A percentile compares a stretch with the other conserved stretches of the same genome.
phyloP scores from a whole-genome alignment of 2,329 filamentous ascomycete genomes.

The Fusarium sp. region DNA sequence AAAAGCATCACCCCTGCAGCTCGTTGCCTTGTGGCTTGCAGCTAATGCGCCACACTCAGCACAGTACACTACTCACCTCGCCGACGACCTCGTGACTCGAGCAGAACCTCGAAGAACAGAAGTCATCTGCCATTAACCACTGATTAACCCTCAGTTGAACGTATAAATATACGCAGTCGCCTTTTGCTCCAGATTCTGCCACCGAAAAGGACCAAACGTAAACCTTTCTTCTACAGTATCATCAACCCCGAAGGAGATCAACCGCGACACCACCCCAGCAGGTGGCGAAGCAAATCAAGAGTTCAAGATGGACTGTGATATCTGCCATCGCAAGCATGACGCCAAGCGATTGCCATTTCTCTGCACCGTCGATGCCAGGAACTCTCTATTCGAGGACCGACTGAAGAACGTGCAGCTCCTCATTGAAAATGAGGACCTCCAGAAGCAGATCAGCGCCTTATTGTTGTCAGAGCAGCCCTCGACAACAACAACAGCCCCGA shows the following conservation, averaged over 20 bases:
- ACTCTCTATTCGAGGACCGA: slow-evolving; percentile 73
- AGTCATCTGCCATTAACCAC: slow-evolving; percentile 43
- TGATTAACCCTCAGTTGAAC: slow-evolving; percentile 19
- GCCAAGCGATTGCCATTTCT: slow-evolving; percentile 71
- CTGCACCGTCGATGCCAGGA: slow-evolving; percentile 78
- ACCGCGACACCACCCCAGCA: slow-evolving; percentile 2
- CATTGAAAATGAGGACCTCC: slow-evolving; percentile 71
- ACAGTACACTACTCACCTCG: slow-evolving; percentile 18
- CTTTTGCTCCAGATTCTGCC: not conserved
- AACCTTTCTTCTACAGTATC: slow-evolving; percentile 3
- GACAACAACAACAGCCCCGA: slow-evolving; percentile 18
- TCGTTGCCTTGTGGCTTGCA: slow-evolving; percentile 44
- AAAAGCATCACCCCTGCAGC: slow-evolving; percentile 13
- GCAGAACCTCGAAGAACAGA: slow-evolving; percentile 37
- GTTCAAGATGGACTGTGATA: slow-evolving; percentile 74
- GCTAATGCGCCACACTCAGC: slow-evolving; percentile 38
- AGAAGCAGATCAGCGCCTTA: slow-evolving; percentile 61
- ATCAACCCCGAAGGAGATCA: slow-evolving; percentile 7
- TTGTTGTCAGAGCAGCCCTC: slow-evolving; percentile 42
- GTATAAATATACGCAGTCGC: slow-evolving; percentile 25
- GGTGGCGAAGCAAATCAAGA: slow-evolving; percentile 18
- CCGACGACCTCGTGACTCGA: slow-evolving; percentile 43
- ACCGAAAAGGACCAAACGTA: slow-evolving; percentile 19
- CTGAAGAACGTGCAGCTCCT: slow-evolving; percentile 70
- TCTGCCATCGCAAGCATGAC: slow-evolving; percentile 71